Conservation (phyloP, 2,329 filamentous ascomycete species). For the Cytospora chrysosperma region DNA sequence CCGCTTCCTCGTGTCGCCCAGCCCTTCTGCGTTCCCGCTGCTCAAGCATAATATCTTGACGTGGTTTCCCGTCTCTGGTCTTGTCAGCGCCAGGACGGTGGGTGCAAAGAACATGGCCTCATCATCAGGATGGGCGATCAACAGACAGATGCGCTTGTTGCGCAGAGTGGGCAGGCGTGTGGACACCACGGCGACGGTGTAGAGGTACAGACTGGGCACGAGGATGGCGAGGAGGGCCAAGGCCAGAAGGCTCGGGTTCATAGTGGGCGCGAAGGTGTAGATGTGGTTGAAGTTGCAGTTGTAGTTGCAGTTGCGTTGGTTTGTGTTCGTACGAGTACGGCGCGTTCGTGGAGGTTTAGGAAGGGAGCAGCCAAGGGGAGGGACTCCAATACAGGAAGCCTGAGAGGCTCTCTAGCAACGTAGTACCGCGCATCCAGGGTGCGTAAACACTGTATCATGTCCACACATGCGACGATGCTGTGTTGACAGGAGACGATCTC, state of each 20-base stretch:
- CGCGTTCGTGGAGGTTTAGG: neutral
- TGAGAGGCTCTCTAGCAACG: neutral
- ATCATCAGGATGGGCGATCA: slow-evolving; percentile 97
- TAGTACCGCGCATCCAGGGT: neutral
- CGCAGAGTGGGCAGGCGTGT: slow-evolving; percentile 63
- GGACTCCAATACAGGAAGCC: neutral
- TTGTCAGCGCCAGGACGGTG: slow-evolving; percentile 78
- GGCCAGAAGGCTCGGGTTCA: slow-evolving; percentile 29
- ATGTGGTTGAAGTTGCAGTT: too few relatives aligned
- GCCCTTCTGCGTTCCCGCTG: slow-evolving; percentile 82
- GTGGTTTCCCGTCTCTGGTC: slow-evolving; percentile 78
- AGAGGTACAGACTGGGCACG: slow-evolving; percentile 52
- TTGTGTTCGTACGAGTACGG: neutral
- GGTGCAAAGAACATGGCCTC: slow-evolving; percentile 99
- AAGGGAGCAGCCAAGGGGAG: neutral
- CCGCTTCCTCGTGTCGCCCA: slow-evolving; percentile 77
- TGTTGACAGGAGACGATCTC: neutral
- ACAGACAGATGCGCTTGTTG: slow-evolving; percentile 83
- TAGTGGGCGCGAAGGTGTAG: slow-evolving; percentile 17
- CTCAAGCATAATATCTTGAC: slow-evolving; percentile 93
- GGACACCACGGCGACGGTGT: slow-evolving; percentile 47
- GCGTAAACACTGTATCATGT: too few relatives aligned
- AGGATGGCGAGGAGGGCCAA: slow-evolving; percentile 39
- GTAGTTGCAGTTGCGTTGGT: neutral
- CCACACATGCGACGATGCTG: neutral